These are phyloP conservation scores for Backusella macrospora DNA, from an alignment of 192 early-diverging fungal genomes.

Conservation along the genomic window DNA sequence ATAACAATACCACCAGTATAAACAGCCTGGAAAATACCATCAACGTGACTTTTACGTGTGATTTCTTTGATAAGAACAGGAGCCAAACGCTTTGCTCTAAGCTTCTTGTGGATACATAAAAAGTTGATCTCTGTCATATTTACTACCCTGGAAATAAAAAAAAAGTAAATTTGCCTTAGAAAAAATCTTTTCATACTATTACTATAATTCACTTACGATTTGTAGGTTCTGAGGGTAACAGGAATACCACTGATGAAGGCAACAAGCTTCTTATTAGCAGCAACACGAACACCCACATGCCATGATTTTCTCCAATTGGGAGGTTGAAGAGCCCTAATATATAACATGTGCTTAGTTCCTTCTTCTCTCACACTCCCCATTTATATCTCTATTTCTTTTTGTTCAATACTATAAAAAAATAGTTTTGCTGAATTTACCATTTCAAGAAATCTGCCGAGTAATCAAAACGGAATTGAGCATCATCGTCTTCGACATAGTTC, in stretches of 20 bases:
- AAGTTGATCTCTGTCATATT: slow-evolving; percentile 97
- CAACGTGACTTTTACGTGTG: slow-evolving; percentile 87
- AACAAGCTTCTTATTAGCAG: slow-evolving; percentile 78
- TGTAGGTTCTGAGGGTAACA: slow-evolving; percentile 71
- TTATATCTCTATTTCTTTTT: not conserved
- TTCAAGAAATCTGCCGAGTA: slow-evolving; percentile 91
- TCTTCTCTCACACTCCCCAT: too few species aligned
- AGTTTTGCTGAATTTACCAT: slow-evolving; percentile 59
- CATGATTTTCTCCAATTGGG: slow-evolving; percentile 88
- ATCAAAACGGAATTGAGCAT: slow-evolving; percentile 95
- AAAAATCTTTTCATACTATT: not conserved
- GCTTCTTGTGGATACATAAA: slow-evolving; percentile 94
- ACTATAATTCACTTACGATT: slow-evolving; percentile 51
- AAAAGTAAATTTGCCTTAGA: too few species aligned
- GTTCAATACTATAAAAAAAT: not conserved
- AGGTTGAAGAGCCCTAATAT: slow-evolving; percentile 82
- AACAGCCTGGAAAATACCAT: slow-evolving; percentile 96
- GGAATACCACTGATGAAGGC: slow-evolving; percentile 97
- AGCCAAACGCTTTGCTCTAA: slow-evolving; percentile 91
- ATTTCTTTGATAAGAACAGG: slow-evolving; percentile 98
- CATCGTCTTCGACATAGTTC: slow-evolving; percentile 98
- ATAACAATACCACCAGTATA: slow-evolving; percentile 93
- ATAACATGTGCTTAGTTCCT: too few species aligned
- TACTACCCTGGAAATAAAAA: slow-evolving; percentile 44
- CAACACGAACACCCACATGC: slow-evolving; percentile 93